Base-by-base conservation (phyloP, 2,329 filamentous ascomycete species). In the Botrytis aclada region DNA sequence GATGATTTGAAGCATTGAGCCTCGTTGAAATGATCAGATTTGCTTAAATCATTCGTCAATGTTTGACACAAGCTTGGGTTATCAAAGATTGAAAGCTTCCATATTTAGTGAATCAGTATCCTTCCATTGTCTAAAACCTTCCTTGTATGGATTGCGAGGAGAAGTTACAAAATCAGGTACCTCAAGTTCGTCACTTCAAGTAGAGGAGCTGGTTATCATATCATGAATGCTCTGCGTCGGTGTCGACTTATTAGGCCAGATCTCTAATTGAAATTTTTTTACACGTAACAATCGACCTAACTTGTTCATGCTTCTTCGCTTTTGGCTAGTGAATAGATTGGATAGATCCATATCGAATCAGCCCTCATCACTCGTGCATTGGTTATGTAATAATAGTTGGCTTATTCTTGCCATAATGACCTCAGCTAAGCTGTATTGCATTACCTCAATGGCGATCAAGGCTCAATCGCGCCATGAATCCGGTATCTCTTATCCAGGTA, bases 181-280 rank as follows among this genome's bases (percentile, higher is more conserved):
- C 10, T 37, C 39, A 25, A 1, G 10, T 16, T 25, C 22, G 12
- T 25, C 34, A 22, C 6, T 7, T 5, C 3, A 54, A n/a, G 47
- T n/a, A 29, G 14, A 29, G 51, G 51, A 16, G 14, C 16, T 54
- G 8, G 4, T 29, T 1, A 29, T 29, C 51, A 6, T 18, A 29
- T 56, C 25, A 9, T 29, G 51, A 6, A 29, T 56, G 51, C 16
- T 4, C 6, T 9, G 51, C 7, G 7, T 56, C 14, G 4, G 14
- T 18, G n/a, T 1, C 7, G 51, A 29, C 14, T 9, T 32, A 4
- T 29, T 32, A n/a, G 6, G 4, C n/a, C 14, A 56, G 3, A 14
- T 4, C n/a, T 3, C 9, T 16, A 1, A 4, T 32, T 18, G 7
- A 18, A 56, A 18, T 0, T 2, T 1, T 29, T 29, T 56, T 3